Evolutionary conservation across 345 rosid genomes (phyloP).

Genomic region (Eucalyptus lansdowneana): DNA sequence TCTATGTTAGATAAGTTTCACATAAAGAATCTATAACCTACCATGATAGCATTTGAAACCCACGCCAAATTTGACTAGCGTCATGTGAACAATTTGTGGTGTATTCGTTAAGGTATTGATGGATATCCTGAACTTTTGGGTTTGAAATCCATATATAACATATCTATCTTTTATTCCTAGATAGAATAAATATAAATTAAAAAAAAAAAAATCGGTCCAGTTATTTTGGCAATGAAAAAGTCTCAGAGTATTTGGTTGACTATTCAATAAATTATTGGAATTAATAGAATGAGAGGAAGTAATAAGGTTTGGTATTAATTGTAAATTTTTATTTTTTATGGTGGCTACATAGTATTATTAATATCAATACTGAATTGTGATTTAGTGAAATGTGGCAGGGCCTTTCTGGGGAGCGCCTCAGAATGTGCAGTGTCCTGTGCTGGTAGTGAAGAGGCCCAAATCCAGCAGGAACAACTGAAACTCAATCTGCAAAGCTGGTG

Average conservation of each 20-base stretch:
- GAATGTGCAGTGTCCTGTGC: slow-evolving; percentile 39
- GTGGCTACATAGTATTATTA: not conserved
- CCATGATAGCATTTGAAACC: too few relatives aligned
- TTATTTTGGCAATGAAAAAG: not conserved
- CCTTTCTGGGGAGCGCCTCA: slow-evolving; percentile 54
- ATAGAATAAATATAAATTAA: too few relatives aligned
- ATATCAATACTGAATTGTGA: not conserved
- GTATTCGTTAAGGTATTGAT: not conserved
- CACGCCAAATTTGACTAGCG: not conserved
- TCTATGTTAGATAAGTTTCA: not conserved
- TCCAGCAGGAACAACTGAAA: not conserved
- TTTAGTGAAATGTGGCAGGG: slow-evolving; percentile 2
- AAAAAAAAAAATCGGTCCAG: too few relatives aligned
- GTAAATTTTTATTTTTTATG: too few relatives aligned
- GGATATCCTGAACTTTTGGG: not conserved
- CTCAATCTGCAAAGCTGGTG: not conserved
- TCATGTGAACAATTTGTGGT: not conserved
- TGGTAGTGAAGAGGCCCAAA: slow-evolving; percentile 52
- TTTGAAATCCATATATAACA: not conserved
- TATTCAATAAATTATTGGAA: not conserved
- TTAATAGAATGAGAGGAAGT: not conserved
- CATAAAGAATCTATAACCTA: too few relatives aligned
- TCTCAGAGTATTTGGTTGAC: not conserved
- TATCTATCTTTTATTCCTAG: not conserved
- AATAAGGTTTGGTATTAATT: too few relatives aligned